phyloP scores from a whole-genome alignment of 345 rosid genomes.

The Acer yangbiense region DNA sequence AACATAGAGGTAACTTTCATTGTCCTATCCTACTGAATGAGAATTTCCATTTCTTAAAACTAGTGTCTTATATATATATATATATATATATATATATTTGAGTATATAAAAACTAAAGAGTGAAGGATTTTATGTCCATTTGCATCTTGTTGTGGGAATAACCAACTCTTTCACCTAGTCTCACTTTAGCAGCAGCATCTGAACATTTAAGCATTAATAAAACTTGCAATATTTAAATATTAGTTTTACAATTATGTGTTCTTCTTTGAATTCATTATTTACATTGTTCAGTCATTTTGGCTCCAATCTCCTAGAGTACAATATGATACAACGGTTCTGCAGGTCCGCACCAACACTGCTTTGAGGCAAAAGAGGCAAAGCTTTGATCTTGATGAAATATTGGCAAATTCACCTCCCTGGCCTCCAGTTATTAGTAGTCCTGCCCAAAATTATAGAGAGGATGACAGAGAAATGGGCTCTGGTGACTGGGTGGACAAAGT shows the following conservation, averaged over 20 bases:
- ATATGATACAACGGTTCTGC: slow-evolving; percentile 24
- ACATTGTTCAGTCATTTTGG: not conserved
- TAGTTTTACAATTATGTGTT: not conserved
- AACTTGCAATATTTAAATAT: not conserved
- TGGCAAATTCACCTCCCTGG: slow-evolving; percentile 93
- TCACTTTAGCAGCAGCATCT: not conserved
- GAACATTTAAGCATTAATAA: not conserved
- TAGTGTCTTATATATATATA: too few relatives aligned
- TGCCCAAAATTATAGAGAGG: slow-evolving; percentile 60
- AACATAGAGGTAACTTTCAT: slow-evolving; percentile 63
- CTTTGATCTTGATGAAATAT: slow-evolving; percentile 82
- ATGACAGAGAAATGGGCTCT: slow-evolving; percentile 62
- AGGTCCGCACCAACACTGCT: slow-evolving; percentile 51
- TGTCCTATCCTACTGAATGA: slow-evolving; percentile 7
- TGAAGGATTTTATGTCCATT: not conserved
- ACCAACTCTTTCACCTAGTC: not conserved
- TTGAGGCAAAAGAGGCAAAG: slow-evolving; percentile 61
- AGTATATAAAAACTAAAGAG: not conserved
- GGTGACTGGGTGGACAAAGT: slow-evolving; percentile 97
- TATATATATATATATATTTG: not conserved
- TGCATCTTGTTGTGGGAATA: not conserved
- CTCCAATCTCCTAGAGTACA: not conserved
- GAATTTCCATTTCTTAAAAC: not conserved
- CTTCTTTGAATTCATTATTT: not conserved
- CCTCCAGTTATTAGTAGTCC: slow-evolving; percentile 81